Conservation (phyloP, 495 filamentous ascomycete species). For the Tuber brumale region DNA sequence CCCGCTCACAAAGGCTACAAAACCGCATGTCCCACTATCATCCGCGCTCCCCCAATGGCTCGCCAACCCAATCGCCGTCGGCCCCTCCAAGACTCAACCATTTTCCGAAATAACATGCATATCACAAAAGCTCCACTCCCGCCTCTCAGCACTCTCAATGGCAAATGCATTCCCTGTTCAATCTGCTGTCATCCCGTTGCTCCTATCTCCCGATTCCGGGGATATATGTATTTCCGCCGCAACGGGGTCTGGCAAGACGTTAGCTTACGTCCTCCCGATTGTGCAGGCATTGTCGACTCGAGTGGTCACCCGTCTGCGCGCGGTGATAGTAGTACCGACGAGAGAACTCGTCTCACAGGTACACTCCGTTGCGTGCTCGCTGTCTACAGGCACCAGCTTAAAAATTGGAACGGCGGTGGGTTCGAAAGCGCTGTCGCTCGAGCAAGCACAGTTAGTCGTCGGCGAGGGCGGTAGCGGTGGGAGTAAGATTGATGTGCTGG, state of each 20-base stretch:
- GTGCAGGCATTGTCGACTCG: conserved; percentile 61
- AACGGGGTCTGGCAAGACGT: conserved; percentile 89
- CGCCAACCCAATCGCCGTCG: conserved; percentile 60
- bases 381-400: conserved; percentile 49
- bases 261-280: conserved; percentile 84
- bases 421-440: conserved; percentile 64
- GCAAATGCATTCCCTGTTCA: conserved; percentile 79
- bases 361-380: conserved; percentile 50
- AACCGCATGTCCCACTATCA: conserved; percentile 16
- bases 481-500: conserved; percentile 77
- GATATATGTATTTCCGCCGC: conserved; percentile 83
- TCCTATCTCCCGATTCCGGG: conserved; percentile 57
- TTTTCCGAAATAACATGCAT: conserved; percentile 59
- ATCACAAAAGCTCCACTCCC: conserved; percentile 51
- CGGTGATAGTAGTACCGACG: conserved; percentile 79
- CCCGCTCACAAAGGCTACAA: conserved; percentile 13
- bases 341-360: conserved; percentile 83
- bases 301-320: conserved; percentile 58
- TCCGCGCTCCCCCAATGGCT: conserved; percentile 67
- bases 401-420: conserved; percentile 78
- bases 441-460: conserved; percentile 66
- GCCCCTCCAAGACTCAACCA: conserved; percentile 51
- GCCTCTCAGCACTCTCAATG: conserved; percentile 60
- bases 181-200: conserved; percentile 67
- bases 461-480: conserved; percentile 49